A percentile compares a stretch with the other conserved stretches of the same genome.
These are phyloP conservation scores for Saccharomyces pastorianus DNA, from an alignment of 1,139 yeast genomes.

Conservation along the genomic window DNA sequence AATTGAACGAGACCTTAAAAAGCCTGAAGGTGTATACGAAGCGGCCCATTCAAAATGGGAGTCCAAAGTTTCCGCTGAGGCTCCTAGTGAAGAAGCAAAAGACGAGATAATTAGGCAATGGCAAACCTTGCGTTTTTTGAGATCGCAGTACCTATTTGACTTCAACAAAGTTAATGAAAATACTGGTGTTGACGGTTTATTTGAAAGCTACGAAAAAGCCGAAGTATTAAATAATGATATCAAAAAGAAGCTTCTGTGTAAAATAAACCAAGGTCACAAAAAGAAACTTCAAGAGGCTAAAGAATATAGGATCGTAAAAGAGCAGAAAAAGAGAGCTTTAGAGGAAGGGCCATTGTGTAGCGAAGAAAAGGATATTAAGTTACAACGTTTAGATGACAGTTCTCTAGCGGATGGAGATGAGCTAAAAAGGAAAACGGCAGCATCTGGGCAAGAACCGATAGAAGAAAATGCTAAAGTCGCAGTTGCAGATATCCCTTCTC, in stretches of 20 bases:
- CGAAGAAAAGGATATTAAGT: neutral
- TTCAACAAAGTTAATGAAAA: slow-evolving; percentile 23
- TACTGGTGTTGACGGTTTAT: slow-evolving; percentile 23
- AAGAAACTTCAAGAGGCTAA: slow-evolving; percentile 19
- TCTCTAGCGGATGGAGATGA: neutral
- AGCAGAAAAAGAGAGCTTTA: slow-evolving; percentile 11
- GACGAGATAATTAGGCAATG: slow-evolving; percentile 25
- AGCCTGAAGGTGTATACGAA: slow-evolving; percentile 15
- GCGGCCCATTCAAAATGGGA: slow-evolving; percentile 8
- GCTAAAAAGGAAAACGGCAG: neutral
- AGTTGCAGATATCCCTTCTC: neutral
- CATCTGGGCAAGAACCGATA: neutral
- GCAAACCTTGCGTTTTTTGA: slow-evolving; percentile 25
- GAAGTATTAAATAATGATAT: slow-evolving; percentile 5
- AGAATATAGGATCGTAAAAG: slow-evolving; percentile 12
- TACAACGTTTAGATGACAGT: neutral
- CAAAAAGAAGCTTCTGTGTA: slow-evolving; percentile 4
- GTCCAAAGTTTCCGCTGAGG: neutral
- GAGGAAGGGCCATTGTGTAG: slow-evolving; percentile 6
- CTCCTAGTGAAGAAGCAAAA: slow-evolving; percentile 1
- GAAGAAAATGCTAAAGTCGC: neutral
- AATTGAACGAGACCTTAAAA: slow-evolving; percentile 8
- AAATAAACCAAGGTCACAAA: slow-evolving; percentile 13
- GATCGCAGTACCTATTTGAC: slow-evolving; percentile 23
- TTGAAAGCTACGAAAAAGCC: slow-evolving; percentile 8